Base-by-base conservation (phyloP, 2,329 filamentous ascomycete species). In the Talaromyces sp. region DNA sequence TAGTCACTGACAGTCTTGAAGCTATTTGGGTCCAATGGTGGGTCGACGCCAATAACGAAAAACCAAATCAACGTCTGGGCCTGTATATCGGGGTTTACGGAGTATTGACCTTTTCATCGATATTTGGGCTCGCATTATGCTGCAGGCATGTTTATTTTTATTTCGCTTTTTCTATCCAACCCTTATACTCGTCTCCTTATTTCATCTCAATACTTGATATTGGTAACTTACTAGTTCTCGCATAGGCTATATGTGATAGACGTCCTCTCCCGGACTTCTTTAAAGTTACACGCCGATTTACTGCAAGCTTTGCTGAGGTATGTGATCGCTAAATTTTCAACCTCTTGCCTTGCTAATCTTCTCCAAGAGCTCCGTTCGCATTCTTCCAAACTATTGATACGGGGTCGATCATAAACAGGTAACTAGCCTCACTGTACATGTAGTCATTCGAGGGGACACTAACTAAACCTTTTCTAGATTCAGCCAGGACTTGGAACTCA, bases 401-500 rank as follows among this genome's bases (percentile, higher is more conserved):
- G 1, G 60, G 60, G 11, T 58, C 60, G 3, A 58, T 58, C 8
- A 62, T 51, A 33, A 62, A 62, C 39, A 25, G 60, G 28, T 60
- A 52, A 15, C 17, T 30, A 52, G 19, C 39, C 33, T 19, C 49
- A 54, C 6, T 39, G 36, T 15, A 36, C 44, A 6, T 39, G 36
- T 15, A 36, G 13, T 36, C 33, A 4, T 17, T 17, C 13, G 17
- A 17, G 6, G 15, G 36, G 6, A 17, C 13, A 11, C 11, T 22
- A 22, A 54, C 19, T 52, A 28, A 55, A 15, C 11, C 15, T 39
- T 39, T n/a, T 28, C 55, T 56, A 60, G 59, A 52, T 62, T 62
- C 33, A 78, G 77, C 60, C 77, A 80, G 61, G 78, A 80, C 62
- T 64, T 80, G 61, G 68, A 75, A 47, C 71, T 80, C n/a, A 75